phyloP scores from a whole-genome alignment of 1,284 basidiomycete species.

The Leccinum pallidistipes region DNA sequence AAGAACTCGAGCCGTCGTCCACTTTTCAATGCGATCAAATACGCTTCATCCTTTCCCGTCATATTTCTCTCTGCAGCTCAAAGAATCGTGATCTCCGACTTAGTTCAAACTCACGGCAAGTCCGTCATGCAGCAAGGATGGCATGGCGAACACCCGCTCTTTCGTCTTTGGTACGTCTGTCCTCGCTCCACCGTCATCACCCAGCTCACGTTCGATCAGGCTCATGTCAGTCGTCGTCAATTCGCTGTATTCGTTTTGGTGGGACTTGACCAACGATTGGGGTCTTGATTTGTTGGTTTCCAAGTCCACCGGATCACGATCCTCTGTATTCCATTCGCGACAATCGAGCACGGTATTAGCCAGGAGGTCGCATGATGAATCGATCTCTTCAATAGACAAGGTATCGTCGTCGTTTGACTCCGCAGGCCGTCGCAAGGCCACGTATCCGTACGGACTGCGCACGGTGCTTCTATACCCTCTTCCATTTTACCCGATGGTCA shows the following conservation, averaged over 20 bases:
- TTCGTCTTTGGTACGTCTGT: slow-evolving; percentile 75
- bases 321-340: slow-evolving; percentile 47
- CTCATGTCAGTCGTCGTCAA: slow-evolving; percentile 84
- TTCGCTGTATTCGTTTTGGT: slow-evolving; percentile 97
- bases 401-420: slow-evolving; percentile 15
- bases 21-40: slow-evolving; percentile 95
- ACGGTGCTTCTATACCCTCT: slow-evolving; percentile 73
- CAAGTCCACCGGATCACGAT: slow-evolving; percentile 27
- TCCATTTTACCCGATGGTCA: slow-evolving; percentile 82
- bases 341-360: slow-evolving; percentile 37
- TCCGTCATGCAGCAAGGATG: slow-evolving; percentile 50
- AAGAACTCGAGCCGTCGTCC: slow-evolving; percentile 68
- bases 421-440: slow-evolving; percentile 23
- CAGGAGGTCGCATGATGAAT: slow-evolving; percentile 31
- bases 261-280: slow-evolving; percentile 99
- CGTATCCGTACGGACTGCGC: slow-evolving; percentile 72
- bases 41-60: slow-evolving; percentile 96
- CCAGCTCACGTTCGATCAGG: slow-evolving; percentile 48
- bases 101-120: slow-evolving; percentile 50
- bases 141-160: slow-evolving; percentile 77
- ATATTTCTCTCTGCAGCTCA: slow-evolving; percentile 92
- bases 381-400: slow-evolving; percentile 11
- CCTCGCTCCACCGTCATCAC: not conserved
- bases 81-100: slow-evolving; percentile 61
- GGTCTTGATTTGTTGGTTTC: slow-evolving; percentile 77